Base-by-base conservation (phyloP, 2,329 filamentous ascomycete species). In the Tolypocladium ovalisporum region DNA sequence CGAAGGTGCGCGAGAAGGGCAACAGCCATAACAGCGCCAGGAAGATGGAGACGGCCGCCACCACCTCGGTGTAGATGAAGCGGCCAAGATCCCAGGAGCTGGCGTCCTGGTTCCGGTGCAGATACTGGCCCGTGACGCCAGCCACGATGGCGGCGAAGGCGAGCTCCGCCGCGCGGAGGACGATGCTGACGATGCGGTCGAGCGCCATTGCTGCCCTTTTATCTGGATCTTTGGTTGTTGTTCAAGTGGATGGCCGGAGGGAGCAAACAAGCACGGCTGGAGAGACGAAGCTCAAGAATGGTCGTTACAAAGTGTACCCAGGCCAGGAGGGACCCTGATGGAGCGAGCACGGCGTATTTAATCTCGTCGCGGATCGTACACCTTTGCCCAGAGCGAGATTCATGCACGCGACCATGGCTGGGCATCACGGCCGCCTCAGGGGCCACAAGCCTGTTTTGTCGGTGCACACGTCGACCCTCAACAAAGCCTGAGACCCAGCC, bases 41-140 rank as follows among this genome's bases (percentile, higher is more conserved):
- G 44, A 92, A 69, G 56, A 91, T 83, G 15, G 85, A 83, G 22
- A 92, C 66, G 24, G 78, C 85, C 3, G 89, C 85, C 42, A 91
- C 79, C 22, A 89, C 82, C 66, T 88, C 82, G 52, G 87, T 82
- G 75, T 90, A 92, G 72, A 92, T 89, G 74, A 86, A 85, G 57
- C 88, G 84, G 39, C 79, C 84, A 12, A 70, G 66, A 42, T 81
- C 73, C 78, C 81, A 85, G 59, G 76, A 71, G 56, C 77, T 76
- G 39, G 75, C 70, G 27, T 24, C 44, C 13, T 74, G 59, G 54
- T 75, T 74, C 3, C 71, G 63, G 67, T 84, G 79, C 32, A 91
- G 81, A 69, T 87, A 87, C 62, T 82, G 69, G 55, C 85, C 86
- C 58, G 86, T 83, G 60, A 90, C 76, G 59, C 86, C 88, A 29